These are phyloP conservation scores for Nitzschia inconspicua DNA, from an alignment of 108 stramenopile genomes.

Conservation along the genomic window DNA sequence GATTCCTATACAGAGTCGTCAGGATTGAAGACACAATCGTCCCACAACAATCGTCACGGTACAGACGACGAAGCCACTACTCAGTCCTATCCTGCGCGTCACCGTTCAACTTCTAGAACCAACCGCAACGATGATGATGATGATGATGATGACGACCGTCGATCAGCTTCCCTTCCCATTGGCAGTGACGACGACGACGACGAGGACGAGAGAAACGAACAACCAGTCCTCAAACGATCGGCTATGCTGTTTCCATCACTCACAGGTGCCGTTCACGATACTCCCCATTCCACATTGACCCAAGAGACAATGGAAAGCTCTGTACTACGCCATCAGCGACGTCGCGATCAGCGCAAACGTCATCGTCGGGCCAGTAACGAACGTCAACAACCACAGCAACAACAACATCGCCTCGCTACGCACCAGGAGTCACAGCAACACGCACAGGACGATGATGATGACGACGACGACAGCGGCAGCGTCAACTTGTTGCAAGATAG, in stretches of 20 bases:
- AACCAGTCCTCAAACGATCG: not conserved
- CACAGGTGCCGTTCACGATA: not conserved
- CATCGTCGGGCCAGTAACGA: not conserved
- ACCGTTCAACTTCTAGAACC: not conserved
- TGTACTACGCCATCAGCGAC: not conserved
- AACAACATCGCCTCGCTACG: not conserved
- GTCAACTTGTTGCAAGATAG: not conserved
- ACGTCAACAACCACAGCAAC: not conserved
- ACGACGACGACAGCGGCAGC: conserved; percentile 5
- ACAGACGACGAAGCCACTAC: not conserved
- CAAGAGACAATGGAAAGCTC: not conserved
- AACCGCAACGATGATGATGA: not conserved
- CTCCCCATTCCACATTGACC: not conserved
- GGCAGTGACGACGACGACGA: conserved; percentile 9
- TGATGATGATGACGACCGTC: not conserved
- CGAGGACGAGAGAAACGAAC: not conserved
- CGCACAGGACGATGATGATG: not conserved
- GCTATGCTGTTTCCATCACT: conserved; percentile 1
- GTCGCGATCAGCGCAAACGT: conserved; percentile 5
- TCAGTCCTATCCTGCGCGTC: not conserved
- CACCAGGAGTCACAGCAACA: not conserved
- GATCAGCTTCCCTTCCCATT: not conserved
- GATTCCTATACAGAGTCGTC: not conserved
- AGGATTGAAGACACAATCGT: not conserved
- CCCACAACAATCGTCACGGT: not conserved